Conservation (phyloP, 306 rosid species). For the Aeschynomene evenia region DNA sequence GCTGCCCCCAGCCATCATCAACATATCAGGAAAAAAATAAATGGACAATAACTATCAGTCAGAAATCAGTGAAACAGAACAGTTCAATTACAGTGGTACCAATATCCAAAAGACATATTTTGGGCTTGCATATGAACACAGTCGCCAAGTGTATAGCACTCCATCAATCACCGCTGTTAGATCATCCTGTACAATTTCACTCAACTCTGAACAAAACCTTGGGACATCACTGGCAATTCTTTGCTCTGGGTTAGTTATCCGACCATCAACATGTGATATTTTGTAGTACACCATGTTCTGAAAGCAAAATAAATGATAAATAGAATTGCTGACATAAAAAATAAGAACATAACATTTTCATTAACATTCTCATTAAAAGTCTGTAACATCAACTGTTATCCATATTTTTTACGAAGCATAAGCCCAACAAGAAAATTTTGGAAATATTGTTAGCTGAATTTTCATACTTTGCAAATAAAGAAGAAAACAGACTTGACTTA, state of each 20-base stretch:
- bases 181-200: constrained; percentile 87
- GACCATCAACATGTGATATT: constrained; percentile 81
- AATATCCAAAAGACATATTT: constrained; percentile 84
- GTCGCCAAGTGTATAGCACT: constrained; percentile 75
- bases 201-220: constrained; percentile 78
- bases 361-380: neutral
- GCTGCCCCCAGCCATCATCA: constrained; percentile 12
- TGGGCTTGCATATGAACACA: constrained; percentile 91
- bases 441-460: neutral
- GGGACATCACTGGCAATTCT: constrained; percentile 89
- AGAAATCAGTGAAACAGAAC: neutral
- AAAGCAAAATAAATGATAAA: constrained; percentile 33
- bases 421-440: neutral
- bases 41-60: neutral
- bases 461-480: neutral
- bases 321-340: neutral
- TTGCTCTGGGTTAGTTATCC: constrained; percentile 80
- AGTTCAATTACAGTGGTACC: constrained; percentile 48
- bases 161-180: constrained; percentile 80
- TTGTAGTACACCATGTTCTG: constrained; percentile 95
- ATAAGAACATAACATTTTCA: constrained; percentile 17
- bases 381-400: neutral
- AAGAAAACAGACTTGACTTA: neutral
- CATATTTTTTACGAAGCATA: neutral
- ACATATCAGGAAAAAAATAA: neutral